These are phyloP conservation scores for Knoxia roxburghii DNA, from an alignment of 257 asterid species.

Conservation along the genomic window DNA sequence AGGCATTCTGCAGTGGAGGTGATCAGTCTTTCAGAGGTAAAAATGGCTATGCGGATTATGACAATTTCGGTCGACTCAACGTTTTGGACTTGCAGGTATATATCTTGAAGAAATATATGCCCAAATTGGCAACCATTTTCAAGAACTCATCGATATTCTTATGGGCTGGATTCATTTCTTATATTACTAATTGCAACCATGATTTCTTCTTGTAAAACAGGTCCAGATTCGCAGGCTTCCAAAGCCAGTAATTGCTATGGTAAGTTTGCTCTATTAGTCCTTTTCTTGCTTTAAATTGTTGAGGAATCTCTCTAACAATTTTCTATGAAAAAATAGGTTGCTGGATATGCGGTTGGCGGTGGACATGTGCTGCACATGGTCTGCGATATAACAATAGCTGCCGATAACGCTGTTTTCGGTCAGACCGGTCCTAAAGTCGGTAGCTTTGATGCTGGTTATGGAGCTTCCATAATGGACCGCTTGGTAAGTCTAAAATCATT, in stretches of 20 bases:
- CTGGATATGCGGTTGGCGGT: conserved; percentile 95
- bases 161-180: neutral
- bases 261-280: conserved; percentile 16
- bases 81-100: conserved; percentile 77
- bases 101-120: too few species aligned
- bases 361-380: conserved; percentile 95
- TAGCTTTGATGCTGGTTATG: conserved; percentile 98
- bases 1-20: conserved; percentile 93
- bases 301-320: neutral
- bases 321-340: conserved; percentile 50
- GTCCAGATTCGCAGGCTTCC: conserved; percentile 94
- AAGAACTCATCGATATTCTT: neutral
- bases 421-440: conserved; percentile 99
- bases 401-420: conserved; percentile 87
- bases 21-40: conserved; percentile 85
- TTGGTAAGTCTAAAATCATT: conserved; percentile 55
- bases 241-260: conserved; percentile 97
- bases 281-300: neutral
- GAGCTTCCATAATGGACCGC: conserved; percentile 87
- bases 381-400: conserved; percentile 87
- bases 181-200: neutral
- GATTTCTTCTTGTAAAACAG: conserved; percentile 24
- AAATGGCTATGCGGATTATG: conserved; percentile 76
- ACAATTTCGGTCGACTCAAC: conserved; percentile 77
- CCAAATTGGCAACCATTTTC: neutral